Percentiles rank a stretch among this genome's conserved stretches.
Evolutionary conservation across 805 yeast species (phyloP).

Genomic region (Pichia occidentalis): DNA sequence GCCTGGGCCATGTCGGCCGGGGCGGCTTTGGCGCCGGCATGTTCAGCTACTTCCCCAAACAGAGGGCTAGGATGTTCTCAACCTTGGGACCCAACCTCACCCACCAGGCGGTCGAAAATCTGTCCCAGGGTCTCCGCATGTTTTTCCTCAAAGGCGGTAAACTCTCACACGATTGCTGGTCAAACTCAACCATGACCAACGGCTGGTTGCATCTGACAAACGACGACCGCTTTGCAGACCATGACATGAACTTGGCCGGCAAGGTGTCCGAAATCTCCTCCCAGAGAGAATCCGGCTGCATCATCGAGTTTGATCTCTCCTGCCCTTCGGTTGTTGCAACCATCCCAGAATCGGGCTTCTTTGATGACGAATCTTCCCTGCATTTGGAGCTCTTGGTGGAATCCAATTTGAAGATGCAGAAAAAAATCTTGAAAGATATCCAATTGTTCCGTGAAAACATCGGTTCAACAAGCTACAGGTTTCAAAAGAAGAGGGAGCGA

Average conservation of each 20-base stretch:
- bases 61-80: conserved; percentile 34
- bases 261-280: conserved; percentile 25
- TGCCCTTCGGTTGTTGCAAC: conserved; percentile 17
- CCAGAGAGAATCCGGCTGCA: conserved; percentile 36
- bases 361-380: conserved; percentile 18
- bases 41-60: conserved; percentile 31
- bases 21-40: conserved; percentile 23
- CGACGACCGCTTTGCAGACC: conserved; percentile 25
- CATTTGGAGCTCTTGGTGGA: conserved; percentile 12
- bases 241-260: conserved; percentile 31
- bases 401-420: conserved; percentile 16
- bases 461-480: conserved; percentile 37
- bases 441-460: conserved; percentile 20
- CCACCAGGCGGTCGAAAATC: conserved; percentile 51
- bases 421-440: conserved; percentile 18
- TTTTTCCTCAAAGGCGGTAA: conserved; percentile 32
- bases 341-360: conserved; percentile 21
- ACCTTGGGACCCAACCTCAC: conserved; percentile 34
- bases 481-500: conserved; percentile 28
- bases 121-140: conserved; percentile 43
- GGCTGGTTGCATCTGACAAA: conserved; percentile 11
- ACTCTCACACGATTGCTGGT: conserved; percentile 18
- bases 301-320: conserved; percentile 49
- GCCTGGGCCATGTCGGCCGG: conserved; percentile 7
- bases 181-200: conserved; percentile 15